Conservation (phyloP, 768 basidiomycete species). For the Xanthoconium purpureum region DNA sequence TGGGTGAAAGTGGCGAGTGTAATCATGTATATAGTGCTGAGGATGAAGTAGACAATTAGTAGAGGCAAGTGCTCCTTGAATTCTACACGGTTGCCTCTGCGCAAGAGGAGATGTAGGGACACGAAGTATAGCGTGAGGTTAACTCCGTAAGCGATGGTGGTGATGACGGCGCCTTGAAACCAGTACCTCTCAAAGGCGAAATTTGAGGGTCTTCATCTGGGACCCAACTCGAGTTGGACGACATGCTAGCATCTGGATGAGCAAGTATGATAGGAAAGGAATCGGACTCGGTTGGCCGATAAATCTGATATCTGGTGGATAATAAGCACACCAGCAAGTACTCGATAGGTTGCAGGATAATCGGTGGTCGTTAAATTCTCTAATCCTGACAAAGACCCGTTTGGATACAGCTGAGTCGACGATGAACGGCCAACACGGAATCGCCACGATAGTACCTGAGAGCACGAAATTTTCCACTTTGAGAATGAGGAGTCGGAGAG, state of each 20-base stretch:
- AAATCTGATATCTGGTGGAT: too few species aligned
- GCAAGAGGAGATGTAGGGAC: constrained; percentile 11
- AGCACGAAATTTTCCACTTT: too few species aligned
- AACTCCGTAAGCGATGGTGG: constrained; percentile 8
- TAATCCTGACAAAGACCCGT: too few species aligned
- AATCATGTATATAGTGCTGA: constrained; percentile 18
- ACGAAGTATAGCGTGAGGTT: constrained; percentile 2
- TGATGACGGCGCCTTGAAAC: constrained; percentile 17
- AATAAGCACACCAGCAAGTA: too few species aligned
- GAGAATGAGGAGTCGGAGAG: too few species aligned
- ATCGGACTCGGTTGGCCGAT: too few species aligned
- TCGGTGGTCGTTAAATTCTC: too few species aligned
- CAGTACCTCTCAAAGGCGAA: constrained; percentile 16
- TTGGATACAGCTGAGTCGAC: too few species aligned
- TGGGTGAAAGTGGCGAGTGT: constrained; percentile 22
- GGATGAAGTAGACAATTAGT: constrained; percentile 1
- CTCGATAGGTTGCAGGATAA: too few species aligned
- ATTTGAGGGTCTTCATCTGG: constrained; percentile 6
- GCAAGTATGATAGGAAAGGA: too few species aligned
- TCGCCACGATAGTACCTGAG: too few species aligned
- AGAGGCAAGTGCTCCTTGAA: constrained; percentile 2
- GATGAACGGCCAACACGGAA: too few species aligned
- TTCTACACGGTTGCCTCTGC: background rate
- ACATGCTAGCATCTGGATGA: constrained; percentile 1
- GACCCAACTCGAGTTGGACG: constrained; percentile 19